Base-by-base conservation (phyloP, 495 filamentous ascomycete species). In the Aspergillus haitiensis region DNA sequence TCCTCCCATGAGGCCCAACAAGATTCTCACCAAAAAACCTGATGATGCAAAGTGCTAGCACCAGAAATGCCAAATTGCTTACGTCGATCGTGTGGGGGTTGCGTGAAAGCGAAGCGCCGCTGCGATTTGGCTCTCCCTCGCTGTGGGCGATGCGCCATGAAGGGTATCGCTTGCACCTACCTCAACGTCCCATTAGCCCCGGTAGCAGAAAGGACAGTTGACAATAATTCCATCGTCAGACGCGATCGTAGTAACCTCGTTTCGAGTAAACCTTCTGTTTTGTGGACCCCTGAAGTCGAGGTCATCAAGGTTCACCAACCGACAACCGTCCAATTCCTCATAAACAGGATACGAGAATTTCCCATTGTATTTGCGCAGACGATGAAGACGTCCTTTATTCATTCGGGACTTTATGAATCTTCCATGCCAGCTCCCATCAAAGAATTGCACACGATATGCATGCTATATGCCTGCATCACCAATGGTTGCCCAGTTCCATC, bases 61-160 rank as follows among this genome's bases (percentile, higher is more conserved):
- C 21, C 3, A 50, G 12, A 16, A 7, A 55, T 31, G 45, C 56
- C 56, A 5, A 31, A 36, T 2, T 58, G 53, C 0, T 58, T 72
- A 13, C 72, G 68, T 49, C 72, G 72, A 62, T 73, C 75, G 11
- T 82, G 79, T 56, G 57, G 73, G 40, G 69, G 70, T 16, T 82
- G 79, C 63, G 69, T 70, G 12, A 70, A 67, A 34, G 69, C 68
- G 8, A 81, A 81, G 61, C 69, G 79, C 1, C 73, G 75, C 48
- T 82, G 79, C 54, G 79, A 79, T 49, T 71, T 70, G 55, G 61
- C 61, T 9, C 64, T 52, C n/a, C 78, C 77, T 6, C 62, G 63
- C 16, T 81, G 78, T 59, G 64, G 51, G 51, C 61, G 78, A 32
- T 81, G 77, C 56, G 15, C 67, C 13, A 68, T 68, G 9, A 70